Percentiles rank a stretch among this genome's conserved stretches.
phyloP scores from a whole-genome alignment of 164 flowering plant species.

The Vitis rotundifolia region DNA sequence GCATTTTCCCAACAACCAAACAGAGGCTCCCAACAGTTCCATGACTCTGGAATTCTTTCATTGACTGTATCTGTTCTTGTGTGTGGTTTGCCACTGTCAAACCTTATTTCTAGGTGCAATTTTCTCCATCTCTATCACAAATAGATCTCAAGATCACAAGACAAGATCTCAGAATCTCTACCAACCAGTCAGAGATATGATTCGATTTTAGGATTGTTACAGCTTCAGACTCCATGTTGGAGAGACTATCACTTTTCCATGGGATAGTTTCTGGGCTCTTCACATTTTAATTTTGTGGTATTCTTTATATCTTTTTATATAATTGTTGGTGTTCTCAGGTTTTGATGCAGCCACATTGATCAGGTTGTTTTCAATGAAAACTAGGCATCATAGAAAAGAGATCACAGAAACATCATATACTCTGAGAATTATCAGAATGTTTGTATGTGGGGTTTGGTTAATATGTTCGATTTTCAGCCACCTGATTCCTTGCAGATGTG shows the following conservation, averaged over 20 bases:
- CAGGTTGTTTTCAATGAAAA: background rate
- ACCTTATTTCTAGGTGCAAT: no score
- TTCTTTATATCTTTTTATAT: background rate
- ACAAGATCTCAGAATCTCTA: no score
- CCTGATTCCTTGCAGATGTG: conserved; percentile 11
- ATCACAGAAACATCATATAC: background rate
- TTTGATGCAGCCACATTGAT: background rate
- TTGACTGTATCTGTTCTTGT: no score
- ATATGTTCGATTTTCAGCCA: conserved; percentile 17
- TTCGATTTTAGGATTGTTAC: no score
- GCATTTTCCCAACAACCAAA: no score
- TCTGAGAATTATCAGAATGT: conserved; percentile 23
- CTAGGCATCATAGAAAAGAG: conserved; percentile 6
- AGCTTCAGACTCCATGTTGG: background rate
- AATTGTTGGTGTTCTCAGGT: conserved; percentile 5
- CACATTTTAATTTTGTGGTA: background rate
- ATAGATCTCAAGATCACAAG: no score
- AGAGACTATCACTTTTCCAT: background rate
- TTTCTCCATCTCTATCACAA: no score
- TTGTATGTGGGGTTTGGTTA: conserved; percentile 20
- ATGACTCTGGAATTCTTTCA: no score
- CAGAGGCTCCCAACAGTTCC: no score
- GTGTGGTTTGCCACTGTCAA: no score
- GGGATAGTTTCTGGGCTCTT: background rate
- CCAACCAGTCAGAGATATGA: no score